A percentile compares a stretch with the other conserved stretches of the same genome.
Evolutionary conservation across 805 yeast genomes (phyloP).

Genomic region (Ogataea haglerorum): DNA sequence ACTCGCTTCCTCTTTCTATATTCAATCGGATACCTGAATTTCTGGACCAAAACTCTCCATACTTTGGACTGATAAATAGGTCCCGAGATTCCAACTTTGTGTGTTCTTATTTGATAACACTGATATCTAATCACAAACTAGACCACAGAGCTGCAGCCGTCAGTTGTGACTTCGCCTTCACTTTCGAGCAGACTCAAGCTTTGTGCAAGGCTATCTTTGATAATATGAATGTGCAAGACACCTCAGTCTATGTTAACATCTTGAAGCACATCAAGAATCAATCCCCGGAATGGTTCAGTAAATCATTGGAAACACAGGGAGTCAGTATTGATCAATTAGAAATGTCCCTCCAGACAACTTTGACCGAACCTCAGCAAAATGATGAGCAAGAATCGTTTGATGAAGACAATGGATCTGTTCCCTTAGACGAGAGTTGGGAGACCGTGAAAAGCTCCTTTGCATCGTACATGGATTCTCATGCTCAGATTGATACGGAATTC

Average conservation of each 20-base stretch:
- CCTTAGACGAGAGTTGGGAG: conserved; percentile 1
- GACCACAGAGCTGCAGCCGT: conserved; percentile 9
- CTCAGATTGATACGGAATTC: no score
- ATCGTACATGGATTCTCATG: conserved; percentile 36
- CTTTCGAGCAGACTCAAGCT: conserved; percentile 22
- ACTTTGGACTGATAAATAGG: conserved; percentile 18
- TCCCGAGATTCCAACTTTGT: conserved; percentile 26
- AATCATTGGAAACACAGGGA: conserved; percentile 35
- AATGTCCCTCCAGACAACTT: conserved; percentile 64
- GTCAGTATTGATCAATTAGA: conserved; percentile 48
- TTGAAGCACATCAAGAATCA: conserved; percentile 36
- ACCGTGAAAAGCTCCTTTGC: conserved; percentile 14
- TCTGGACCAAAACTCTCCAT: conserved; percentile 18
- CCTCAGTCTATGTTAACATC: conserved; percentile 31
- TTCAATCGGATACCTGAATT: conserved; percentile 24
- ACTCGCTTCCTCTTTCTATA: conserved; percentile 25
- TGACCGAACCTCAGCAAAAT: conserved; percentile 32
- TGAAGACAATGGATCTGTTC: no score
- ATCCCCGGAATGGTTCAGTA: conserved; percentile 38
- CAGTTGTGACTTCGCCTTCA: conserved; percentile 14
- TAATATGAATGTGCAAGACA: conserved; percentile 10
- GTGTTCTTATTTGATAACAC: conserved; percentile 28
- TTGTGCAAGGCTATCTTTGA: conserved; percentile 22
- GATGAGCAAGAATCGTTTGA: no score
- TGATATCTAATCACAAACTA: conserved; percentile 19